These are phyloP conservation scores for Globisporangium iwayamae DNA, from an alignment of 352 stramenopile genomes.

Conservation along the genomic window DNA sequence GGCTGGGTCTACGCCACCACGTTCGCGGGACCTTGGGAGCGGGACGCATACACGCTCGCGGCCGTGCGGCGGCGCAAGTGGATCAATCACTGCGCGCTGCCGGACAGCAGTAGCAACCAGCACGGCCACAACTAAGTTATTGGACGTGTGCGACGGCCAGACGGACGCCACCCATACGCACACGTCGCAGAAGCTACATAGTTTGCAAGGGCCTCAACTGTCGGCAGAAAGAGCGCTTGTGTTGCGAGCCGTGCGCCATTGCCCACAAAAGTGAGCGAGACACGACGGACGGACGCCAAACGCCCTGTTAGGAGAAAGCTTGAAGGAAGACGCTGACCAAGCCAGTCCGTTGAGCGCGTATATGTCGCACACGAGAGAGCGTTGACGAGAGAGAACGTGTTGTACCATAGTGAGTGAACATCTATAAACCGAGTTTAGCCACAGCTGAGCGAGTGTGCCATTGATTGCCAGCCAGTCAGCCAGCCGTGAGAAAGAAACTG, in stretches of 20 bases:
- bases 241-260: no score
- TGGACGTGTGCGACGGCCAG: no score
- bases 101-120: constrained; percentile 10
- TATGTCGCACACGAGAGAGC: background rate
- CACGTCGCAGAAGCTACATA: no score
- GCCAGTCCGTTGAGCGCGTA: background rate
- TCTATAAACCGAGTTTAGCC: background rate
- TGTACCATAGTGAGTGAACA: background rate
- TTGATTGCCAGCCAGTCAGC: no score
- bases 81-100: constrained; percentile 61
- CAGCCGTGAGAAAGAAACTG: no score
- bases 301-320: background rate
- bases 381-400: background rate
- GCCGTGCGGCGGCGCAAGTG: constrained; percentile 80
- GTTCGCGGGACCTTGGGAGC: constrained; percentile 79
- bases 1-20: constrained; percentile 81
- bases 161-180: background rate
- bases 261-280: background rate
- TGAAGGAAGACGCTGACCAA: background rate
- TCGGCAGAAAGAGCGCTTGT: background rate
- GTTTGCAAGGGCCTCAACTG: background rate
- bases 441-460: background rate
- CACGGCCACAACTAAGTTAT: constrained; percentile 3
- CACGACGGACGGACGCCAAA: background rate
- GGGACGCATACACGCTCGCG: constrained; percentile 61